These are phyloP conservation scores for Emericellopsis cladophorae DNA, from an alignment of 2,329 filamentous ascomycete species.

Conservation along the genomic window DNA sequence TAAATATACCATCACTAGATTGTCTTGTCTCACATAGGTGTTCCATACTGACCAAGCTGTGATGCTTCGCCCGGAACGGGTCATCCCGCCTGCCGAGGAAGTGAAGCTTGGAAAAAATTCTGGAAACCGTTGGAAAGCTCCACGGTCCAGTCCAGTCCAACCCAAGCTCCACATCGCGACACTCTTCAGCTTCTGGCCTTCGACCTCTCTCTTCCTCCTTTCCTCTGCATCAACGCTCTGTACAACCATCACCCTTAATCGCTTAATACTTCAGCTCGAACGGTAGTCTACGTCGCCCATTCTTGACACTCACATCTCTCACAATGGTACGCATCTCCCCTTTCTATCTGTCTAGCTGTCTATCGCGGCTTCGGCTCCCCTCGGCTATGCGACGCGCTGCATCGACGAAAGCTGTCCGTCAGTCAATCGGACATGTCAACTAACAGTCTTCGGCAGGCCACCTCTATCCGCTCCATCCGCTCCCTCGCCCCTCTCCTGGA, in stretches of 20 bases:
- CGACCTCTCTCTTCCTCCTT: slow-evolving; percentile 1
- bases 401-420: not conserved
- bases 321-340: slow-evolving; percentile 7
- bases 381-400: not conserved
- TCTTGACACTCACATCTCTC: not conserved
- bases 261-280: slow-evolving; percentile 6
- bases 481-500: slow-evolving; percentile 90
- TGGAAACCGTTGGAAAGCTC: slow-evolving; percentile 8
- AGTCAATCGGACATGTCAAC: not conserved
- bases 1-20: no score
- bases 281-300: not conserved
- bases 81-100: slow-evolving; percentile 1
- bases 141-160: no score
- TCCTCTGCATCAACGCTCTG: not conserved
- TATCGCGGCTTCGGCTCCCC: not conserved
- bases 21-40: no score
- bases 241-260: not conserved
- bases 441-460: slow-evolving; percentile 31
- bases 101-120: slow-evolving; percentile 2
- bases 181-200: not conserved
- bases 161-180: slow-evolving; percentile 3
- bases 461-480: slow-evolving; percentile 87
- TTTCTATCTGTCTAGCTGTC: no score
- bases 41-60: no score
- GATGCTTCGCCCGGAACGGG: not conserved